These are phyloP conservation scores for Pezicula carpinea DNA, from an alignment of 2,329 filamentous ascomycete genomes.

Conservation along the genomic window DNA sequence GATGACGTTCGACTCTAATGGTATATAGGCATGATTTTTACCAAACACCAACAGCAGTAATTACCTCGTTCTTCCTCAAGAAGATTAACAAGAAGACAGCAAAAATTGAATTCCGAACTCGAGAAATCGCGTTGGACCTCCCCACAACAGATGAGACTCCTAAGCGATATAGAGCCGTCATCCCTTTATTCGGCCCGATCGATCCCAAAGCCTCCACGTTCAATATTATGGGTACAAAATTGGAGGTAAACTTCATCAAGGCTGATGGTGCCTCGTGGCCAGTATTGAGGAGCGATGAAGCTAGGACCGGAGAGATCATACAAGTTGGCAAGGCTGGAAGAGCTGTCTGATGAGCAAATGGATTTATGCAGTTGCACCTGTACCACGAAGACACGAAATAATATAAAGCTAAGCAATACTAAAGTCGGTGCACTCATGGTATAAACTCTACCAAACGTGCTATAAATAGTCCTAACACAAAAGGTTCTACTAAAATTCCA, in stretches of 20 bases:
- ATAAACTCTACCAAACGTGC: no score
- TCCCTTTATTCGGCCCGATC: slow-evolving; percentile 74
- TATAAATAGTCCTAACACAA: no score
- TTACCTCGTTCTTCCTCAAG: slow-evolving; percentile 91
- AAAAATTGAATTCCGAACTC: slow-evolving; percentile 62
- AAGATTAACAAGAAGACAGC: slow-evolving; percentile 85
- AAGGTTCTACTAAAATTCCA: no score
- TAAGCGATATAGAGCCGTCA: slow-evolving; percentile 72
- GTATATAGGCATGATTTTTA: slow-evolving; percentile 77
- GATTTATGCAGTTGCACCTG: neutral
- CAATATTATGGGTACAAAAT: slow-evolving; percentile 66
- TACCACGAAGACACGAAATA: no score
- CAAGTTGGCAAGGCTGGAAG: slow-evolving; percentile 79
- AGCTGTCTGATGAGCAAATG: slow-evolving; percentile 23
- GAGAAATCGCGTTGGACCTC: slow-evolving; percentile 70
- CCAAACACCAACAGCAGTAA: slow-evolving; percentile 80
- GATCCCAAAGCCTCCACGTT: slow-evolving; percentile 60
- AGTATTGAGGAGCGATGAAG: slow-evolving; percentile 62
- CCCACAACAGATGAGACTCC: slow-evolving; percentile 69
- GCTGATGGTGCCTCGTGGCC: slow-evolving; percentile 63
- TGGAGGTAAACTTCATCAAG: slow-evolving; percentile 63
- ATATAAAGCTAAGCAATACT: no score
- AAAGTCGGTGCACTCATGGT: no score
- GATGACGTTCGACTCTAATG: slow-evolving; percentile 5
- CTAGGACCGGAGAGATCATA: slow-evolving; percentile 71